Evolutionary conservation across 1,284 basidiomycete species (phyloP).

Genomic region (Cutaneotrichosporon arboriforme): DNA sequence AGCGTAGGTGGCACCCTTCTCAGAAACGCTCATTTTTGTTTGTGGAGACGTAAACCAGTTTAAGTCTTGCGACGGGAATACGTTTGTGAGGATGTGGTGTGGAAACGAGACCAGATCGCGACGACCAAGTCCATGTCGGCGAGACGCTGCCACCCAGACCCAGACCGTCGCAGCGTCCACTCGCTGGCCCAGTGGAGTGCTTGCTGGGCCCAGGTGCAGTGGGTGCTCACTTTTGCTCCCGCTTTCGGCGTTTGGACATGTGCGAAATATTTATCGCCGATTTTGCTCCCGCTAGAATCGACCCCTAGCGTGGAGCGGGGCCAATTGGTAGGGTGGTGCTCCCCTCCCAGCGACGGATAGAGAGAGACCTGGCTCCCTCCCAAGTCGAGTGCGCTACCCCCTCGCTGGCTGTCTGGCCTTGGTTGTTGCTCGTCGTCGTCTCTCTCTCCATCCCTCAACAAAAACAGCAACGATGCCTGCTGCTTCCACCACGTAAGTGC

Average conservation of each 20-base stretch:
- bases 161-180: too few relatives aligned
- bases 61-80: background rate
- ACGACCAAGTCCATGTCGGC: background rate
- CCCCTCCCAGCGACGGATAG: background rate
- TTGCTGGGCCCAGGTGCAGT: too few relatives aligned
- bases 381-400: too few relatives aligned
- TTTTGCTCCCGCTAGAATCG: too few relatives aligned
- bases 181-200: too few relatives aligned
- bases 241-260: background rate
- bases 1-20: conserved; percentile 69
- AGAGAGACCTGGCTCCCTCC: too few relatives aligned
- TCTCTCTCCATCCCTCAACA: conserved; percentile 8
- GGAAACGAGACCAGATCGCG: background rate
- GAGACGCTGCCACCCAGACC: background rate
- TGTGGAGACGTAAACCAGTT: background rate
- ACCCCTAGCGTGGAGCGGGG: too few relatives aligned
- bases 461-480: conserved; percentile 1
- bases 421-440: background rate
- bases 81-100: background rate
- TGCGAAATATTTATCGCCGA: too few relatives aligned
- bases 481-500: conserved; percentile 7
- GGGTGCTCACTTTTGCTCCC: background rate
- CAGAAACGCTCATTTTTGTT: conserved; percentile 38
- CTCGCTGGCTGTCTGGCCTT: too few relatives aligned
- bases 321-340: background rate